These are phyloP conservation scores for Lactarius sanguifluus DNA, from an alignment of 768 basidiomycete species.

Conservation along the genomic window DNA sequence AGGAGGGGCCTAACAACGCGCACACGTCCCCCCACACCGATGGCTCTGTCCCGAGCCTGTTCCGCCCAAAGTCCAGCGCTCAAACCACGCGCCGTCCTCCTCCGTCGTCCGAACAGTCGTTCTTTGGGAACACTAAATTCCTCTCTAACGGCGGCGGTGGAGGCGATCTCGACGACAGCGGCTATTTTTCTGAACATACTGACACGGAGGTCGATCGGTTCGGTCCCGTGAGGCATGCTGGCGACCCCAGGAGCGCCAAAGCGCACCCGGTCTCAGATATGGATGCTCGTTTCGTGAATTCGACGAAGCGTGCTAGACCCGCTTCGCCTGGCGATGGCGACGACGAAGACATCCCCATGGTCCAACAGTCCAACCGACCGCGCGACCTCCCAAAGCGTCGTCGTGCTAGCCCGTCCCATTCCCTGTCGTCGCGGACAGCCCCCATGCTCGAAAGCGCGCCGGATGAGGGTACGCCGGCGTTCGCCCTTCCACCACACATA, in stretches of 20 bases:
- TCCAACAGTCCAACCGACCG: not conserved
- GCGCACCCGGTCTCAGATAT: not conserved
- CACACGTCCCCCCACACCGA: not conserved
- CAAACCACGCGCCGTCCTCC: no score
- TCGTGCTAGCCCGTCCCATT: not conserved
- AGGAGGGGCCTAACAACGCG: not conserved
- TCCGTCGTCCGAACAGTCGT: not conserved
- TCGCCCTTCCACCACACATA: conserved; percentile 3
- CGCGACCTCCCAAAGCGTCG: conserved; percentile 9
- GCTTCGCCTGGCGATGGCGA: conserved; percentile 1
- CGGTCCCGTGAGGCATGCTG: not conserved
- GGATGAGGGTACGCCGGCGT: not conserved
- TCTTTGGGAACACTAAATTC: conserved; percentile 7
- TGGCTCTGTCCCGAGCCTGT: not conserved
- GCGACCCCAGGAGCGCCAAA: not conserved
- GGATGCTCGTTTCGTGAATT: conserved; percentile 2
- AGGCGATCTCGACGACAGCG: conserved; percentile 21
- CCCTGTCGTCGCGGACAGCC: not conserved
- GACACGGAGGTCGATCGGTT: conserved; percentile 12
- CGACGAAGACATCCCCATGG: not conserved
- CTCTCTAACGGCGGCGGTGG: conserved; percentile 1
- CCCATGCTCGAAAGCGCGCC: not conserved
- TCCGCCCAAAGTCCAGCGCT: conserved; percentile 12
- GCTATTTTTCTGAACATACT: conserved; percentile 21
- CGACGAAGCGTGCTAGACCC: conserved; percentile 15